A percentile compares a stretch with the other conserved stretches of the same genome.
These are phyloP conservation scores for Alternaria rosae DNA, from an alignment of 2,329 filamentous ascomycete species.

Conservation along the genomic window DNA sequence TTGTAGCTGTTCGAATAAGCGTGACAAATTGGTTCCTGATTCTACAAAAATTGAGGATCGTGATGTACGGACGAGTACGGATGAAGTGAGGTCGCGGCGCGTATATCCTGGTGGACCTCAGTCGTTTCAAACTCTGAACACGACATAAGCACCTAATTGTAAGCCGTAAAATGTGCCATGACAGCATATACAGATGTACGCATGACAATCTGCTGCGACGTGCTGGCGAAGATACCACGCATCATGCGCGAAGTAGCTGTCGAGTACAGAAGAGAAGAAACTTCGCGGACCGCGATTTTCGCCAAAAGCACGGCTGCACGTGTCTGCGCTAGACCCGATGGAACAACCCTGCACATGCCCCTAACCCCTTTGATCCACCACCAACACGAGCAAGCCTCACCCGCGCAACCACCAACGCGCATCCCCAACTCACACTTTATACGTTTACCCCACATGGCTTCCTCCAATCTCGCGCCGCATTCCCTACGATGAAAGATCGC, in stretches of 20 bases:
- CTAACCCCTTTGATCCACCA: constrained; percentile 15
- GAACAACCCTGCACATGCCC: constrained; percentile 6
- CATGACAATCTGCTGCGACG: not conserved
- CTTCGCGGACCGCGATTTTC: constrained; percentile 12
- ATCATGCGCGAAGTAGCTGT: not conserved
- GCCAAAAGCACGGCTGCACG: constrained; percentile 14
- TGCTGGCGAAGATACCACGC: not conserved
- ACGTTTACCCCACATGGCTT: not conserved
- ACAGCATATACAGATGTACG: not conserved
- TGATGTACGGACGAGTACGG: not conserved
- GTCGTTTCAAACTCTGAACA: not conserved
- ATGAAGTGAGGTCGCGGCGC: not conserved
- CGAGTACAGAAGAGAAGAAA: constrained; percentile 1
- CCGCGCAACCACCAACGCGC: not conserved
- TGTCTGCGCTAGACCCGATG: constrained; percentile 17
- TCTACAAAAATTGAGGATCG: not conserved
- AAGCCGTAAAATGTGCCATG: not conserved
- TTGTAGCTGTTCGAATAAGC: constrained; percentile 47
- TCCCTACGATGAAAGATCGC: not conserved
- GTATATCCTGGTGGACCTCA: not conserved
- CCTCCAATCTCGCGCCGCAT: not conserved
- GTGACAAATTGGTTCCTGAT: constrained; percentile 51
- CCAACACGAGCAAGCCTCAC: not conserved
- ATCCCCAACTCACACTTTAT: not conserved
- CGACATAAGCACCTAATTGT: not conserved